Evolutionary conservation across 2,329 filamentous ascomycete species (phyloP), one percentile per base, ranked within the genome.

Genomic region (Penicillium sp.): DNA sequence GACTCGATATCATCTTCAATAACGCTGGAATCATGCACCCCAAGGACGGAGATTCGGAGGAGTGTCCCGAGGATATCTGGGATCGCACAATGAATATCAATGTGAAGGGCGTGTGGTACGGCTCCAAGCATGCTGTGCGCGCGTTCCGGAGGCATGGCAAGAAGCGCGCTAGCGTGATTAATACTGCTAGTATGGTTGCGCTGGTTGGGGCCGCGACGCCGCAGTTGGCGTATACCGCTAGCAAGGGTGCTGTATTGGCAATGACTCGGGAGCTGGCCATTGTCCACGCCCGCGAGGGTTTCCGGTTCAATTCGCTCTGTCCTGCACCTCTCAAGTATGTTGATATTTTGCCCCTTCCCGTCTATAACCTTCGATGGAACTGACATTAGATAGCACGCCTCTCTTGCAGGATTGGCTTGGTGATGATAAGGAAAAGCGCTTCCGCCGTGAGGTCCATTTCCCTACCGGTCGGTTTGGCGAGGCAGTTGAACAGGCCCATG

Each of bases 11-110:
- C 69, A 90, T 96, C 67, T 97, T 96, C 86, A 97, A 97, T 85
- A 97, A 97, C 73, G 92, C 92, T 27, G 92, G 92, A 52, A 97
- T 97, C 75, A 97, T 97, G 92, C 92, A 96, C 77, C 86, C 85
- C 46, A 81, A 88, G 56, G 88, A 91, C 72, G 86, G 84, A 68
- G 87, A 91, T 73, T 91, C 92, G 46, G 79, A 95, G 71, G 84
- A 88, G 72, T 96, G 91, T 1, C 86, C 90, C 48, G 91, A 96
- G 78, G 86, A 85, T 66, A 92, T 97, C 79, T 97, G 92, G 92
- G 91, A 97, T 68, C 78, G 95, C 62, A 97, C 92, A 5, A 91
- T 95, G 59, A 86, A 85, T 72, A 95, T 96, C 80, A 97, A 97
- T 75, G 92, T 96, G 75, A 97, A 97, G 83, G 92, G 92, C 38